Percentiles rank a stretch among this genome's conserved stretches.
Conservation (phyloP, 2,329 filamentous ascomycete species). For the Cladosporium sp. region DNA sequence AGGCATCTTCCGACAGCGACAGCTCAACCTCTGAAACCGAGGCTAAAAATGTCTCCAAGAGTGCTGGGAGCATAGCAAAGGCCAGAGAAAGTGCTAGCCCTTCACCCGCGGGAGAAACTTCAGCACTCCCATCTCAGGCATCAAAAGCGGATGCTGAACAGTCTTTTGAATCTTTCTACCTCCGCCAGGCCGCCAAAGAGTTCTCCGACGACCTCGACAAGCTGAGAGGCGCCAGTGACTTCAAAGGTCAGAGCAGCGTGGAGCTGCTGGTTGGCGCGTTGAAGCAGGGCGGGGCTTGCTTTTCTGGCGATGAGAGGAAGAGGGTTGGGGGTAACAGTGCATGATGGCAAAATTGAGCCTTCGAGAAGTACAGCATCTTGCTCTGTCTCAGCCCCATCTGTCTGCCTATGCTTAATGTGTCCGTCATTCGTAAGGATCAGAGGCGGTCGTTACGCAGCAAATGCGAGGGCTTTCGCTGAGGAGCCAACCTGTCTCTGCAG, state of each 20-base stretch:
- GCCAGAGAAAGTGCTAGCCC: constrained; percentile 1
- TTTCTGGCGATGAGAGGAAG: constrained; percentile 49
- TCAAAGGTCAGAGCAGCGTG: constrained; percentile 56
- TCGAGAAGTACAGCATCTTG: too few relatives aligned
- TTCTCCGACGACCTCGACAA: constrained; percentile 69
- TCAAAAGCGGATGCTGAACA: constrained; percentile 19
- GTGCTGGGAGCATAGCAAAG: not conserved
- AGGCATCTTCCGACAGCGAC: constrained; percentile 2
- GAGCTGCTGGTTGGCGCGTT: constrained; percentile 61
- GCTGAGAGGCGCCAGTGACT: constrained; percentile 63
- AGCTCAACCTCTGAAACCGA: constrained; percentile 1
- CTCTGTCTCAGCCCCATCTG: too few relatives aligned
- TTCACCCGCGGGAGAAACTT: not conserved
- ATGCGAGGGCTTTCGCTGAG: too few relatives aligned
- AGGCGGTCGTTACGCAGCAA: too few relatives aligned
- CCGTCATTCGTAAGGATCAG: too few relatives aligned
- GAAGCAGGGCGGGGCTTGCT: constrained; percentile 60
- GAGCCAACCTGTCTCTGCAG: too few relatives aligned
- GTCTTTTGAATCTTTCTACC: constrained; percentile 59
- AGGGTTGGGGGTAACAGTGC: constrained; percentile 26
- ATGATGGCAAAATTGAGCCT: too few relatives aligned
- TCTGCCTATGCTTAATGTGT: too few relatives aligned
- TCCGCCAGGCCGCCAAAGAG: constrained; percentile 62
- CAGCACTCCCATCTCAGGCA: not conserved
- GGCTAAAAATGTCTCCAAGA: not conserved